Conservation (phyloP, 768 basidiomycete species). For the Kondoa subrosea region DNA sequence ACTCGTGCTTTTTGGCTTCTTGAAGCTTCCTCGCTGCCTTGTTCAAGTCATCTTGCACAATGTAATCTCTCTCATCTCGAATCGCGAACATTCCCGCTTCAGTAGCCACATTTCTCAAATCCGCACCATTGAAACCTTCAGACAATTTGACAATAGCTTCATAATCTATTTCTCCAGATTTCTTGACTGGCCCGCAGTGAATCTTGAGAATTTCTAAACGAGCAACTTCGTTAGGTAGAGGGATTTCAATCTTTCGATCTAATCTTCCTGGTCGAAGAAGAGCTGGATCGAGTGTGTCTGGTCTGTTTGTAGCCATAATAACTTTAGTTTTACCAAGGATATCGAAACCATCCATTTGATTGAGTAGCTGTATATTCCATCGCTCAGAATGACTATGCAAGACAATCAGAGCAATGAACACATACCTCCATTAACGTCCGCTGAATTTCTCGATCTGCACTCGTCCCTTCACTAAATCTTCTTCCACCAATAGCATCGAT, state of each 20-base stretch:
- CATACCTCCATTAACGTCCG: constrained; percentile 88
- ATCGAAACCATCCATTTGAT: constrained; percentile 99
- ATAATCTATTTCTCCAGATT: constrained; percentile 87
- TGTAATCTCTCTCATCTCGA: constrained; percentile 75
- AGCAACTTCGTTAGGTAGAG: constrained; percentile 90
- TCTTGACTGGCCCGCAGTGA: constrained; percentile 83
- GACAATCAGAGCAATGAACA: background rate
- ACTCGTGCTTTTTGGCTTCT: constrained; percentile 46
- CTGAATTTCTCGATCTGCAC: constrained; percentile 96
- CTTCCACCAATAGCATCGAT: constrained; percentile 87
- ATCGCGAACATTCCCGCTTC: constrained; percentile 98
- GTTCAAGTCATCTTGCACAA: constrained; percentile 84
- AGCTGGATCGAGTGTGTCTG: constrained; percentile 93
- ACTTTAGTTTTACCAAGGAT: constrained; percentile 86
- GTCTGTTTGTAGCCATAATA: constrained; percentile 99
- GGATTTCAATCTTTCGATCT: constrained; percentile 94
- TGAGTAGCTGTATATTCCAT: constrained; percentile 50
- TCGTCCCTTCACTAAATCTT: constrained; percentile 82
- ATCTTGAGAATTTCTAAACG: constrained; percentile 95
- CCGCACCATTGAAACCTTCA: constrained; percentile 90
- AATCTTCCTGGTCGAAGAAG: constrained; percentile 87
- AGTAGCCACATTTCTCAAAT: constrained; percentile 83
- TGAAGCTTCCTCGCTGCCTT: constrained; percentile 90
- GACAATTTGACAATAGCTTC: constrained; percentile 94
- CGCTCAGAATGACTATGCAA: background rate